phyloP scores from a whole-genome alignment of 495 filamentous ascomycete species.

The Cladorrhinum samala region DNA sequence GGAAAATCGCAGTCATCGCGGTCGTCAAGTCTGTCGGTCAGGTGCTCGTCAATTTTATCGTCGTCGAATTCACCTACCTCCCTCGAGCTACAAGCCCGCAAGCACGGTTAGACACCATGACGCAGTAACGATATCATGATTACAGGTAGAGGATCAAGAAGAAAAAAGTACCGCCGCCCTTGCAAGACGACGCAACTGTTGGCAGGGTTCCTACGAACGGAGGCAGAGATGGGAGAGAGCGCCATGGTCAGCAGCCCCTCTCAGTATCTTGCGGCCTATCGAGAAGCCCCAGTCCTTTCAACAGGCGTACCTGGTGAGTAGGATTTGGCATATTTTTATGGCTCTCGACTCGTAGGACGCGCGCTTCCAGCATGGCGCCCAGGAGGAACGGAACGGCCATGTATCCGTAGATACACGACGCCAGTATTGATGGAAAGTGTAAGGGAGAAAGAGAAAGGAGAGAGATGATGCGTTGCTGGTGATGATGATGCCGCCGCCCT shows the following conservation, averaged over 20 bases:
- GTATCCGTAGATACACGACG: neutral
- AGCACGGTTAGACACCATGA: conserved; percentile 1
- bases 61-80: neutral
- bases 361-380: conserved; percentile 2
- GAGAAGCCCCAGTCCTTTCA: neutral
- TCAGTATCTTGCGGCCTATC: neutral
- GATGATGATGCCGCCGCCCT: conserved; percentile 8
- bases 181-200: conserved; percentile 2
- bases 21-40: neutral
- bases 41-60: neutral
- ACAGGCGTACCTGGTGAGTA: too few relatives aligned
- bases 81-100: conserved; percentile 3
- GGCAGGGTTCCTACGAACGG: conserved; percentile 2
- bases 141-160: neutral
- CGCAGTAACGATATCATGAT: neutral
- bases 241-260: conserved; percentile 3
- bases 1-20: neutral
- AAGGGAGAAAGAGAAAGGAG: neutral
- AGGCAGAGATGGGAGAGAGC: neutral
- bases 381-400: neutral
- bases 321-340: conserved; percentile 9
- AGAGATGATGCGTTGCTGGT: conserved; percentile 3
- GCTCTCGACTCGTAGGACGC: conserved; percentile 5
- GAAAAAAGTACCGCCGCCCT: neutral
- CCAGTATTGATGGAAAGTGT: neutral